Evolutionary conservation across 352 stramenopile genomes (phyloP), one percentile per base, ranked within the genome.

Genomic region (Pythium phragmiticola): DNA sequence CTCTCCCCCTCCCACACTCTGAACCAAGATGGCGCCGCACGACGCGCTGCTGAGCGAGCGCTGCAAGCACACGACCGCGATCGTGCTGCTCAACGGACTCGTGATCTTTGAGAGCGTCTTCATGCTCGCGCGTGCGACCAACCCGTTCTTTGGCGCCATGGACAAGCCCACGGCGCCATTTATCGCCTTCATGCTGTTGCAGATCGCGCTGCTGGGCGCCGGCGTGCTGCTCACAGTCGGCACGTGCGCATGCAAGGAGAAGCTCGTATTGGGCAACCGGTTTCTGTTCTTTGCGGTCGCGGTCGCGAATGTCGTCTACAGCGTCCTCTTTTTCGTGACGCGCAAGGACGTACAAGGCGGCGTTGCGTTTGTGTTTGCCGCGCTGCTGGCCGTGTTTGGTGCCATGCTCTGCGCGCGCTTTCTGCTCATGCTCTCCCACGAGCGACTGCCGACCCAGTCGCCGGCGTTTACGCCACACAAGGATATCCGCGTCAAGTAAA

Each of bases 101-200:
- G 64, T 75, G 4, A 51, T 78, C 41, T 43, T 48, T 53, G 71
- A 78, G 68, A 64, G 67, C 50, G 68, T 67, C 9, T 54, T 73
- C 41, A 68, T 78, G 68, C 37, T 78, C 36, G 60, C 54, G 57
- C 60, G 43, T 19, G 50, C 51, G 21, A 78, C 71, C 4, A 73
- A 78, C 39, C 71, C 71, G 43, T 78, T 78, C 60, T 78, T 78
- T 55, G 56, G 61, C 48, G 59, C 47, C 49, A 70, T 70, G 68
- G 58, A 68, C 30, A 54, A 65, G 28, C 71, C 71, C 4, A 66
- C 71, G 26, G 43, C 64, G 0, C 55, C 39, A 11, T 75, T 75
- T 60, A 70, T 78, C 57, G 42, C 43, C 7, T 78, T 78, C 64
- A 78, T 75, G 68, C 43, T 73, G n/a, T 41, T 73, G 16, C 71